Evolutionary conservation across 2,329 filamentous ascomycete genomes (phyloP), one percentile per base, ranked within the genome.

Genomic region (Trichoderma afroharzianum): DNA sequence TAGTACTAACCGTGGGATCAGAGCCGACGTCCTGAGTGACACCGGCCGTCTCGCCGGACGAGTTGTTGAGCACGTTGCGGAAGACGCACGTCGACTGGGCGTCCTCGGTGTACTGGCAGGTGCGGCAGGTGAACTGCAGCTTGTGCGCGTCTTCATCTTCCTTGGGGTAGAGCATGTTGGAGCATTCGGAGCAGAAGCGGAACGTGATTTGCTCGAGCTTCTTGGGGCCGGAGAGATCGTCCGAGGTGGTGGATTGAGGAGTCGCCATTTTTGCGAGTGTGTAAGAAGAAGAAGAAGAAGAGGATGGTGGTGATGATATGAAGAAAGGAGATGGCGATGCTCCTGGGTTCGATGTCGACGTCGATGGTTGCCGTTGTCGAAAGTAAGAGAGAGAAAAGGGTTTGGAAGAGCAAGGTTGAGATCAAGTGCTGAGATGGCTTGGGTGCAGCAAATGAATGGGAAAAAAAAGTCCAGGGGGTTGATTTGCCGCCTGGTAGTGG

Each of bases 171-270:
- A 99, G 87, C 88, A 99, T 93, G 87, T 99, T 99, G 78, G 95
- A 97, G 85, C 96, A 99, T 87, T 99, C 96, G 77, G 94, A 94
- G 86, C 96, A 99, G 88, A 99, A 99, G 79, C 93, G 92, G 83
- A 98, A 99, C 62, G 93, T 94, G 82, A 98, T 95, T 82, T 97
- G 94, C 83, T 95, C 91, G 75, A 86, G 84, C 76, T 85, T 85
- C 78, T 86, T 87, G 77, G 87, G 84, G 72, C 79, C 81, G 64
- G 79, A 78, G 74, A 78, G 81, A 59, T 84, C 83, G 74, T 83
- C 78, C 36, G 82, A 82, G 68, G 80, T 79, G 59, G 83, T 86
- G 32, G 87, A 86, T 73, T 86, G 83, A 36, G 88, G 88, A 12
- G 88, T 86, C 32, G 89, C 85, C 89, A 91, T 91, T 64, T 62